A percentile compares a stretch with the other conserved stretches of the same genome.
phyloP scores from a whole-genome alignment of 1,284 basidiomycete genomes.

The Takashimella tepidaria region DNA sequence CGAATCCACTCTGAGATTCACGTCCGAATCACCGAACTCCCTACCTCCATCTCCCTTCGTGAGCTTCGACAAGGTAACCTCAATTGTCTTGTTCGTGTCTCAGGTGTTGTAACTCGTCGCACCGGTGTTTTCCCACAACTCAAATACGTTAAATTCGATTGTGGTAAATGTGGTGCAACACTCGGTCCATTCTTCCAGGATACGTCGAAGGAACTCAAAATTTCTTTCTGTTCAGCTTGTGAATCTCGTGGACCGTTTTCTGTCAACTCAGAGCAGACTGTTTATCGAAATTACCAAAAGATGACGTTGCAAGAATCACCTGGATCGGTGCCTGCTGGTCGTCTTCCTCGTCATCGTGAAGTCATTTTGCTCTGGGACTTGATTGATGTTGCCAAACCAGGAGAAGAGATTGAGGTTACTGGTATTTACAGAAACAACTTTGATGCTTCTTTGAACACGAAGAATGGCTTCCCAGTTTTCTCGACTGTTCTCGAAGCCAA shows the following conservation, averaged over 20 bases:
- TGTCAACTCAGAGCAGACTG: conserved; percentile 95
- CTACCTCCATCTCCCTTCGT: conserved; percentile 79
- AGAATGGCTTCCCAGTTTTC: conserved; percentile 99
- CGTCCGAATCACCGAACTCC: conserved; percentile 91
- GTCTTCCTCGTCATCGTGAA: conserved; percentile 91
- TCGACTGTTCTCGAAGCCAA: conserved; percentile 98
- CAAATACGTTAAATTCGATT: conserved; percentile 99
- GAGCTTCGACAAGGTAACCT: conserved; percentile 88
- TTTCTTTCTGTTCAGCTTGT: conserved; percentile 91
- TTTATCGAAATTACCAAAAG: conserved; percentile 98
- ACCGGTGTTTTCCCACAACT: conserved; percentile 97
- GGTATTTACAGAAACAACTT: conserved; percentile 99
- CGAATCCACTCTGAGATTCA: conserved; percentile 98
- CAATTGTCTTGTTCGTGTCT: conserved; percentile 91
- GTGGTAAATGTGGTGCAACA: conserved; percentile 81
- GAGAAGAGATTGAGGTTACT: conserved; percentile 96
- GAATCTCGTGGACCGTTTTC: conserved; percentile 90
- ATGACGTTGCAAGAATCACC: conserved; percentile 98
- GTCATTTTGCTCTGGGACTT: conserved; percentile 96
- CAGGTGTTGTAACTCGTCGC: conserved; percentile 94
- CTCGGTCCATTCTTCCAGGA: conserved; percentile 98
- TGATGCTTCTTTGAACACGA: conserved; percentile 93
- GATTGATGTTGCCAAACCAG: conserved; percentile 95
- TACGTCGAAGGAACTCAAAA: conserved; percentile 85
- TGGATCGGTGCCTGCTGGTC: conserved; percentile 95